Base-by-base conservation (phyloP, 257 asterid species). In the Nyctanthes arbortristis region DNA sequence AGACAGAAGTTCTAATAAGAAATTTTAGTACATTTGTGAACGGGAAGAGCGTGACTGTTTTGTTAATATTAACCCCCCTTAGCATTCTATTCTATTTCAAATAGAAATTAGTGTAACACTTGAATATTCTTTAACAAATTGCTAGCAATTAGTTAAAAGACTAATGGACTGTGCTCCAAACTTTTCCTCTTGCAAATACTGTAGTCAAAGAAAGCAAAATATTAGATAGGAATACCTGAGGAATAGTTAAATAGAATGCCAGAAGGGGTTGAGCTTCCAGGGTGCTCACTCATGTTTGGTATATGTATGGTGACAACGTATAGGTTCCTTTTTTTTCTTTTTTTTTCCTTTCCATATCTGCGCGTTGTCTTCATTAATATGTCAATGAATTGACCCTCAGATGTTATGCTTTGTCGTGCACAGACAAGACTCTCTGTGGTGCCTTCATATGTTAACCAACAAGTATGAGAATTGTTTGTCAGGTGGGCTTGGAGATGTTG, bases 401-500 rank as follows among this genome's bases (percentile, higher is more conserved):
- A 5, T 18, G n/a, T 68, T 56, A 30, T 34, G 13, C 12, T 73
- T 61, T 31, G 14, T 62, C 61, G n/a, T 49, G 10, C 16, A 63
- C 8, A 34, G 34, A 45, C 18, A 35, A 3, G 20, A 57, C 59
- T 22, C 35, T 62, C 28, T 29, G 35, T 14, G 61, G 47, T 16
- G 36, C 7, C 4, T 28, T n/a, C n/a, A n/a, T n/a, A n/a, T n/a
- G n/a, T n/a, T n/a, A 16, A 16, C 47, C 65, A 47, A 65, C 78
- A 32, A 69, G 11, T 61, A 34, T 58, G 70, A 45, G 56, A 29
- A 5, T 52, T 58, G 61, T 75, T 77, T 61, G 66, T 66, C 75
- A 94, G 99, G 99, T 80, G 99, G 99, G 77, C 97, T 94, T 73
- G 99, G 97, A 64, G 99, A 94, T 89, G 99, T 94, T 84, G 96